Percentiles rank a stretch among this genome's conserved stretches.
Evolutionary conservation across 2,329 filamentous ascomycete species (phyloP).

Genomic region (Pseudogymnoascus verrucosus): DNA sequence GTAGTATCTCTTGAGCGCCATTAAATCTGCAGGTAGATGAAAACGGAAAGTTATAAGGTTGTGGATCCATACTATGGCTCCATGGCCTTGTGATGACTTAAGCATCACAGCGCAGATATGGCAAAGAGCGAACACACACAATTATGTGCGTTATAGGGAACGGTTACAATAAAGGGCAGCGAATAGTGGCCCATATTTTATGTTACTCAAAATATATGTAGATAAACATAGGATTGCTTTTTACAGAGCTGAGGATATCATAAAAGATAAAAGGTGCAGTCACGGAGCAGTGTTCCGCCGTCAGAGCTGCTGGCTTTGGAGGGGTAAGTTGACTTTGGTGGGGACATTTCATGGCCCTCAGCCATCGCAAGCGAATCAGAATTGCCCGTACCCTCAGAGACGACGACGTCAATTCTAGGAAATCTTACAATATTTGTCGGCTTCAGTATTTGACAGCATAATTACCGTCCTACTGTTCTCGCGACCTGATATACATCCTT

Average conservation of each 20-base stretch:
- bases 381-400: background rate
- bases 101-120: background rate
- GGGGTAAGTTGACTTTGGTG: constrained; percentile 7
- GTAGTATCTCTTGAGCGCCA: background rate
- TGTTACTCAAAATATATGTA: constrained; percentile 3
- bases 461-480: background rate
- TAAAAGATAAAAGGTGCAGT: background rate
- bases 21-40: constrained; percentile 2
- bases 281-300: background rate
- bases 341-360: background rate
- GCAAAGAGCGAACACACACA: background rate
- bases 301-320: background rate
- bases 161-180: constrained; percentile 1
- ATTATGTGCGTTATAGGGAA: background rate
- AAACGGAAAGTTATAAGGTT: constrained; percentile 7
- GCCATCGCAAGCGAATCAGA: constrained; percentile 1
- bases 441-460: background rate
- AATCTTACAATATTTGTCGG: constrained; percentile 2
- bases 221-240: background rate
- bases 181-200: constrained; percentile 1
- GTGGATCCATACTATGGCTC: constrained; percentile 4
- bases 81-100: constrained; percentile 1
- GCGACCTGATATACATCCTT: background rate
- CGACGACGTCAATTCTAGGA: constrained; percentile 3
- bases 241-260: constrained; percentile 1